Base-by-base conservation (phyloP, 2,329 filamentous ascomycete species). In the Bimuria novae-zelandiae region DNA sequence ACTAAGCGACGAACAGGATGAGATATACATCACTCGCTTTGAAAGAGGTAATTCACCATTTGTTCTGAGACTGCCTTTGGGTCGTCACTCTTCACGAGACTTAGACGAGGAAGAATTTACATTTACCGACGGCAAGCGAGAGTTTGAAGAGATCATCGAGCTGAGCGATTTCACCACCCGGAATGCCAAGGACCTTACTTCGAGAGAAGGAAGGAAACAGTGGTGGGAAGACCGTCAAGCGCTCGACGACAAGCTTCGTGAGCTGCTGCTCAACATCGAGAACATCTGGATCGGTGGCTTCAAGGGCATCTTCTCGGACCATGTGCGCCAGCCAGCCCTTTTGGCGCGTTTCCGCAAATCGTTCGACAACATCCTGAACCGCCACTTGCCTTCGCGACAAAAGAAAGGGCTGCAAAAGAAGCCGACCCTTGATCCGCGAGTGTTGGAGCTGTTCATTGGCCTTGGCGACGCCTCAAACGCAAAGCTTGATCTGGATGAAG, bases 241-340 rank as follows among this genome's bases (percentile, higher is more conserved):
- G 2, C 80, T 99, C 14, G 94, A 99, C 68, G 76, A 77, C 27
- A 86, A 90, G 8, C 80, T 99, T 21, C 86, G 85, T 56, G 87
- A 89, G 45, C 82, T 99, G 8, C 80, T 99, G 1, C 80, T 86
- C 49, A 95, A 91, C 54, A 89, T 99, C 33, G 93, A 99, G 73
- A 88, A 89, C 56, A 87, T 94, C 19, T 99, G 94, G 94, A 84
- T 99, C 4, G 92, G 93, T 43, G 94, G 94, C 0, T 99, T 99
- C 80, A 88, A 87, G 52, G 92, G 93, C 14, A 88, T 99, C n/a
- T 93, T 99, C 68, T 92, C 91, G 1, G 88, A 90, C 49, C 84
- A 89, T 48, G 74, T 79, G 43, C 81, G 82, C 32, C 81, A 88
- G 17, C 77, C 83, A 1, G 81, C 86, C 22, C 77, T 90, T 10